Percentiles rank a stretch among this genome's conserved stretches.
Conservation (phyloP, 345 rosid genomes). For the Cochlearia excelsa region DNA sequence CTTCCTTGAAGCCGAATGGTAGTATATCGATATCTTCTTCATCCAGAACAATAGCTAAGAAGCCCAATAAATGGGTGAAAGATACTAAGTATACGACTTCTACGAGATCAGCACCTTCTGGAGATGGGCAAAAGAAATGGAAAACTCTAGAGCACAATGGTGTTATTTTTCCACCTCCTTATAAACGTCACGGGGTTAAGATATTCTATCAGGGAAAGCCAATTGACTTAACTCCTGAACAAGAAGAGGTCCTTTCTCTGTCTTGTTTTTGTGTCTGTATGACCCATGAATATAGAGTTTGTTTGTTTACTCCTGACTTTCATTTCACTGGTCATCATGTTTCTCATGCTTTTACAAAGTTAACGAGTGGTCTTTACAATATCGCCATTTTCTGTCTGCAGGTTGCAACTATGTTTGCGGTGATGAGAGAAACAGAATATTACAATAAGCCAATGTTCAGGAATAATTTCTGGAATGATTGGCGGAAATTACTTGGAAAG, state of each 20-base stretch:
- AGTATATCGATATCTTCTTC: conserved; percentile 45
- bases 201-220: conserved; percentile 73
- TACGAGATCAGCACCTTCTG: conserved; percentile 64
- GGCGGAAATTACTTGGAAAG: conserved; percentile 81
- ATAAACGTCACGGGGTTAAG: conserved; percentile 81
- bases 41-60: conserved; percentile 36
- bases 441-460: conserved; percentile 70
- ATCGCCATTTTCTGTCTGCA: conserved; percentile 25
- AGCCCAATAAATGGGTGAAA: conserved; percentile 53
- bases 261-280: conserved; percentile 8
- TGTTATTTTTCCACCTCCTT: conserved; percentile 94
- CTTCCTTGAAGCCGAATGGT: conserved; percentile 47
- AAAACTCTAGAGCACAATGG: conserved; percentile 92
- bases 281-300: neutral
- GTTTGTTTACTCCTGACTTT: conserved; percentile 2
- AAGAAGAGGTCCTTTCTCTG: conserved; percentile 69
- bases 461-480: conserved; percentile 93
- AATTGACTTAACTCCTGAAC: conserved; percentile 75
- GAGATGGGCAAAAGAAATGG: conserved; percentile 99
- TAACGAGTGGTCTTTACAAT: conserved; percentile 30
- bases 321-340: conserved; percentile 6
- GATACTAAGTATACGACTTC: conserved; percentile 69
- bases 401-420: conserved; percentile 96
- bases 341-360: conserved; percentile 15
- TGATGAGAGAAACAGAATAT: conserved; percentile 96